Percentiles rank a stretch among this genome's conserved stretches.
phyloP scores from a whole-genome alignment of 176 grass and related monocot species.

The Avena atlantica region DNA sequence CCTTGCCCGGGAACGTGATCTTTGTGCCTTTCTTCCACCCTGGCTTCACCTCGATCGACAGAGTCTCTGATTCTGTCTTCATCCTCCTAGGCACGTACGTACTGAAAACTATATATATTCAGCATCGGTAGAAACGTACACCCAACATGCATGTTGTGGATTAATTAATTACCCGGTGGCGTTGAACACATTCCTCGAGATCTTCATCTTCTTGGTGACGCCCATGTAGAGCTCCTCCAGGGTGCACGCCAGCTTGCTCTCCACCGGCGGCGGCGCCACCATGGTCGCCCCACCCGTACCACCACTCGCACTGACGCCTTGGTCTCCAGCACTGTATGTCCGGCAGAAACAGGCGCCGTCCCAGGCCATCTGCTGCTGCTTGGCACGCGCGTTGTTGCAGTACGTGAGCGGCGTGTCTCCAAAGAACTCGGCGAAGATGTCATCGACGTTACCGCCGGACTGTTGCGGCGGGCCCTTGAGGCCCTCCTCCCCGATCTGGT shows the following conservation, averaged over 20 bases:
- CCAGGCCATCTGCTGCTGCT: conserved; percentile 37
- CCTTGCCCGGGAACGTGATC: conserved; percentile 74
- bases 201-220: conserved; percentile 84
- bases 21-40: conserved; percentile 93
- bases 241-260: conserved; percentile 79
- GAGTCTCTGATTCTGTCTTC: conserved; percentile 65
- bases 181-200: conserved; percentile 64
- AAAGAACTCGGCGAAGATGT: conserved; percentile 88
- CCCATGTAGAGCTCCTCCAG: conserved; percentile 85
- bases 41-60: conserved; percentile 79
- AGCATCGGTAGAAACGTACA: not conserved
- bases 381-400: conserved; percentile 45
- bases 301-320: conserved; percentile 25
- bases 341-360: conserved; percentile 38
- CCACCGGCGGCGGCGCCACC: conserved; percentile 37
- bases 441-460: conserved; percentile 36
- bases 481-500: conserved; percentile 76
- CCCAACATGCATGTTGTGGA: not conserved
- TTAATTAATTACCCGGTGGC: conserved; percentile 48
- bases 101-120: not conserved
- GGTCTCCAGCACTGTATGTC: not conserved
- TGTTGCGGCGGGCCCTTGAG: conserved; percentile 42
- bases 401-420: conserved; percentile 73
- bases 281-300: conserved; percentile 7
- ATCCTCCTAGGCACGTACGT: conserved; percentile 33